Evolutionary conservation across 2,329 filamentous ascomycete genomes (phyloP).

Genomic region (Fusarium denticulatum): DNA sequence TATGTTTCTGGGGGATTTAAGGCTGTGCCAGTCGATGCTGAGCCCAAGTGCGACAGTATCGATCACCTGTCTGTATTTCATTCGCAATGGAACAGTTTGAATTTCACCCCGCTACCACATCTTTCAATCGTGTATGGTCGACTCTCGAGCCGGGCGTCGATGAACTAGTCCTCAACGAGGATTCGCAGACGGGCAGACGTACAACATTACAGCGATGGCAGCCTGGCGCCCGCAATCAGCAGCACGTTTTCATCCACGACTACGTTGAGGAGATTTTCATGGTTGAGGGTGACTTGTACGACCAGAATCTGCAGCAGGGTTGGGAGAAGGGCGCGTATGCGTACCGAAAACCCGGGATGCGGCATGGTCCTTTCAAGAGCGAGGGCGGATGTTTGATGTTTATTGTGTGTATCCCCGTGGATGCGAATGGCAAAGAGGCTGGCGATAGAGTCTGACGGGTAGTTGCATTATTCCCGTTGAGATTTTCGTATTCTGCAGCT

Average conservation of each 20-base stretch:
- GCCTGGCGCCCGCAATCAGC: slow-evolving; percentile 42
- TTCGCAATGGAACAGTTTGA: slow-evolving; percentile 43
- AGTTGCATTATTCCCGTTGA: neutral
- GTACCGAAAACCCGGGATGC: slow-evolving; percentile 52
- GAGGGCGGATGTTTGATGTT: slow-evolving; percentile 49
- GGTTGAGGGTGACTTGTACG: slow-evolving; percentile 49
- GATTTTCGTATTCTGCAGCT: neutral
- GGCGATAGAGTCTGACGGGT: slow-evolving; percentile 4
- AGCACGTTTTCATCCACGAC: slow-evolving; percentile 47
- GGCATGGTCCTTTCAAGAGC: slow-evolving; percentile 51
- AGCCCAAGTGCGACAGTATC: neutral
- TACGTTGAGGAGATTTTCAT: slow-evolving; percentile 53
- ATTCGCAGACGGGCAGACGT: slow-evolving; percentile 40
- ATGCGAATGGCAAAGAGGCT: slow-evolving; percentile 14
- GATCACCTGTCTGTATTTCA: neutral
- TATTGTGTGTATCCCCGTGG: slow-evolving; percentile 39
- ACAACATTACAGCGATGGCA: slow-evolving; percentile 51
- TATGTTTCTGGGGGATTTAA: neutral
- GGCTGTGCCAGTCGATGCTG: neutral
- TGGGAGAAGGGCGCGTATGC: slow-evolving; percentile 52
- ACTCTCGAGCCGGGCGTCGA: slow-evolving; percentile 48
- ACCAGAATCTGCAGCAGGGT: slow-evolving; percentile 43
- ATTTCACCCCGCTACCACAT: slow-evolving; percentile 40
- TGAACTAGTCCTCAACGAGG: slow-evolving; percentile 50
- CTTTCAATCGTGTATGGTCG: slow-evolving; percentile 33